These are phyloP conservation scores for Schwanniomyces sp. DNA, from an alignment of 805 yeast genomes.

Conservation along the genomic window DNA sequence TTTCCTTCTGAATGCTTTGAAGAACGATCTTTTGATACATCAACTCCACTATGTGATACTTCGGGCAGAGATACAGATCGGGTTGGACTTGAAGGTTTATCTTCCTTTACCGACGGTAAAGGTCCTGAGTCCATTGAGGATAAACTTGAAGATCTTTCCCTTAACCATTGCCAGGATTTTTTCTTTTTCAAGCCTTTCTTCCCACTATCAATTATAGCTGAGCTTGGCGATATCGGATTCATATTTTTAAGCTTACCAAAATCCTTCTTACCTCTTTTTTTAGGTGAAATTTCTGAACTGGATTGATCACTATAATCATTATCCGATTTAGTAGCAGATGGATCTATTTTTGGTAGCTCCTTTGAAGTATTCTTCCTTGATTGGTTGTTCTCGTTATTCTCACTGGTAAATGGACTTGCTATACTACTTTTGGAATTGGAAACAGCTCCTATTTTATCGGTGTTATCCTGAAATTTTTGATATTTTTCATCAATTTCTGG, in stretches of 20 bases:
- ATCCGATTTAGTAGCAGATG: background rate
- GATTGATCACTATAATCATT: conserved; percentile 1
- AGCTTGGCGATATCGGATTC: conserved; percentile 6
- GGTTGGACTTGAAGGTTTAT: conserved; percentile 12
- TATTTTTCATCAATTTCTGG: too few relatives aligned
- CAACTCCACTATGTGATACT: conserved; percentile 6
- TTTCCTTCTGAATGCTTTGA: conserved; percentile 20
- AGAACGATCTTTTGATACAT: conserved; percentile 1
- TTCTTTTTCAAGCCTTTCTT: conserved; percentile 28
- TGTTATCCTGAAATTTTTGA: too few relatives aligned
- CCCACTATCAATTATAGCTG: conserved; percentile 1
- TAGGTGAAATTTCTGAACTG: conserved; percentile 4
- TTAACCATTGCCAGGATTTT: conserved; percentile 44
- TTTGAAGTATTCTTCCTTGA: background rate
- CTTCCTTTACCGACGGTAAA: conserved; percentile 23
- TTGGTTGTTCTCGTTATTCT: background rate
- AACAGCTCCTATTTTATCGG: background rate
- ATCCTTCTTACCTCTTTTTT: conserved; percentile 9
- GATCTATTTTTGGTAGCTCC: background rate
- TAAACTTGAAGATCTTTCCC: conserved; percentile 29
- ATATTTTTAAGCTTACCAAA: conserved; percentile 10
- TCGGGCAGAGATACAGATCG: conserved; percentile 43
- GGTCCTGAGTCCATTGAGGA: conserved; percentile 24
- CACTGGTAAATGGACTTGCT: too few relatives aligned
- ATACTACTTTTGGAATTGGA: too few relatives aligned